Conservation (phyloP, 2,329 filamentous ascomycete genomes). For the Aureobasidium sp. region DNA sequence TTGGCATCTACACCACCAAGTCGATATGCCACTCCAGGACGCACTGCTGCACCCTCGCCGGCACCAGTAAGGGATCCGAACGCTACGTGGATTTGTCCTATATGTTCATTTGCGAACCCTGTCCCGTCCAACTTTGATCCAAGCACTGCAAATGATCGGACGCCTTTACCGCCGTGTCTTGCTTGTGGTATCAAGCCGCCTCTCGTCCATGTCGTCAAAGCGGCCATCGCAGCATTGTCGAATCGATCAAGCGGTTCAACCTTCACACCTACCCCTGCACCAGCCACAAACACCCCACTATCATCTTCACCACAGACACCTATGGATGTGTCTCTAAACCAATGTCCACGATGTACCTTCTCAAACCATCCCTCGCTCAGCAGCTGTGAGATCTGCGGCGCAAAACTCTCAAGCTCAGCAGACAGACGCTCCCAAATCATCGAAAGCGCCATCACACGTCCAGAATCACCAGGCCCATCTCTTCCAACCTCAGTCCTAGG, state of each 20-base stretch:
- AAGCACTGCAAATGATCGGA: slow-evolving; percentile 68
- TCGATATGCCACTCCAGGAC: slow-evolving; percentile 33
- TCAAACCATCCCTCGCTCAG: slow-evolving; percentile 81
- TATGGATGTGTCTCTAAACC: neutral
- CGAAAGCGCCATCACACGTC: slow-evolving; percentile 38
- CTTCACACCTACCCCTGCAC: neutral
- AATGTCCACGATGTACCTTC: slow-evolving; percentile 86
- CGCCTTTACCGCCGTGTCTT: slow-evolving; percentile 76
- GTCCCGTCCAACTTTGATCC: slow-evolving; percentile 92
- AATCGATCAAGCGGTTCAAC: slow-evolving; percentile 38
- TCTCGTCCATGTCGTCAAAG: slow-evolving; percentile 75
- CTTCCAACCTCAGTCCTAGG: slow-evolving; percentile 39
- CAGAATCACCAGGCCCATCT: slow-evolving; percentile 72
- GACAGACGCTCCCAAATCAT: slow-evolving; percentile 37
- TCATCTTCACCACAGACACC: slow-evolving; percentile 2
- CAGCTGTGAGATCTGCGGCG: slow-evolving; percentile 87
- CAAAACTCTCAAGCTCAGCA: slow-evolving; percentile 55
- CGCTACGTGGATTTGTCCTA: slow-evolving; percentile 91
- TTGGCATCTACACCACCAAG: slow-evolving; percentile 41
- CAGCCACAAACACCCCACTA: neutral
- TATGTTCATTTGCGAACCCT: slow-evolving; percentile 91
- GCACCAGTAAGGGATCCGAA: slow-evolving; percentile 43
- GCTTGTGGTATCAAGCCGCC: slow-evolving; percentile 92
- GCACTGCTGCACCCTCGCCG: slow-evolving; percentile 40
- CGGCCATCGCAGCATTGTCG: slow-evolving; percentile 68